phyloP scores from a whole-genome alignment of 148 eudicot genomes.

The Camellia granthamiana region DNA sequence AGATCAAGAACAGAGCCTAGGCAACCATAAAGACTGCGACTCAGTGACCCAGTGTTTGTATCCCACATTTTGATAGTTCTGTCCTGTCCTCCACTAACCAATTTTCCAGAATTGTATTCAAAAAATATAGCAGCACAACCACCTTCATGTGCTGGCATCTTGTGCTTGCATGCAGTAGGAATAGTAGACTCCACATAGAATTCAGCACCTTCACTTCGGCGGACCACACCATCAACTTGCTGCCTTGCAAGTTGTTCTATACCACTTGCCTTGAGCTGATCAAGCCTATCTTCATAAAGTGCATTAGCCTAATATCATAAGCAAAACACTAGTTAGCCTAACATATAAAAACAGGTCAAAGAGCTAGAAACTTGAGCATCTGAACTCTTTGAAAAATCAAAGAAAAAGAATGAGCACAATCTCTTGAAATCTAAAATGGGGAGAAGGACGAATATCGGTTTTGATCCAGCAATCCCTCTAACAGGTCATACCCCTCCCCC shows the following conservation, averaged over 20 bases:
- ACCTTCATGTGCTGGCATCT: conserved; percentile 82
- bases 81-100: conserved; percentile 90
- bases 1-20: conserved; percentile 89
- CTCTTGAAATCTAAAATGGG: background rate
- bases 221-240: conserved; percentile 95
- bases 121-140: conserved; percentile 84
- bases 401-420: background rate
- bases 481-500: background rate
- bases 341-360: background rate
- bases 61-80: conserved; percentile 86
- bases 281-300: conserved; percentile 69
- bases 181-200: conserved; percentile 63
- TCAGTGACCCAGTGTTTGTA: conserved; percentile 56
- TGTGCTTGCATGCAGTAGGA: conserved; percentile 57
- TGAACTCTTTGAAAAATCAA: background rate
- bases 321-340: background rate
- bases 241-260: conserved; percentile 77
- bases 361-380: background rate
- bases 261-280: conserved; percentile 53
- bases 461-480: background rate
- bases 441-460: background rate
- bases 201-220: conserved; percentile 84
- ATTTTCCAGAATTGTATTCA: conserved; percentile 66
- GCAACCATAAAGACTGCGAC: conserved; percentile 59
- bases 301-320: conserved; percentile 63